Percentiles rank a stretch among this genome's conserved stretches.
These are phyloP conservation scores for Wolfiporia cocos DNA, from an alignment of 1,284 basidiomycete genomes.

Conservation along the genomic window DNA sequence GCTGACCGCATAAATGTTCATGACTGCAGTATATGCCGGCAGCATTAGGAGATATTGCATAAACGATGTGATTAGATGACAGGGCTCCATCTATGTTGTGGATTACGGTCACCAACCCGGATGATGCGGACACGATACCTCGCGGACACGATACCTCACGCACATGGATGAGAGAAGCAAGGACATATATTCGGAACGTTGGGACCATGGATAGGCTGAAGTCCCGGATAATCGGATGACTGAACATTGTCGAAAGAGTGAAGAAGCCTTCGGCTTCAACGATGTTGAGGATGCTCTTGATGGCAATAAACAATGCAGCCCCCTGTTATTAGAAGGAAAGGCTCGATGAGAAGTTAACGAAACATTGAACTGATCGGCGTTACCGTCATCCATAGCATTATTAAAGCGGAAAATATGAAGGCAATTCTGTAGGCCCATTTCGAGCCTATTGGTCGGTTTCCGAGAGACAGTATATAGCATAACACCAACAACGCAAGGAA, in stretches of 20 bases:
- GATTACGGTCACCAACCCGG: too few species aligned
- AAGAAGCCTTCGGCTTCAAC: constrained; percentile 37
- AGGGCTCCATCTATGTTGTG: constrained; percentile 86
- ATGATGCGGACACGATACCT: constrained; percentile 1
- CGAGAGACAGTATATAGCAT: constrained; percentile 88
- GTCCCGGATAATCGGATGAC: constrained; percentile 77
- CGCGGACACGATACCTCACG: background rate
- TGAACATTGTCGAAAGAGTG: constrained; percentile 64
- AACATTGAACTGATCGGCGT: constrained; percentile 16
- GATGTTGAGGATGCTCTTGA: constrained; percentile 70
- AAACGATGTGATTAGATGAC: constrained; percentile 95
- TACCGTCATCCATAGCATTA: constrained; percentile 92
- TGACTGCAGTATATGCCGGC: constrained; percentile 87
- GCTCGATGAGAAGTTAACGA: background rate
- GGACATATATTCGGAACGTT: constrained; percentile 80
- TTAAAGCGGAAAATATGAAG: constrained; percentile 77
- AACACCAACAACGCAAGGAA: constrained; percentile 85
- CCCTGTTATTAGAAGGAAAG: constrained; percentile 47
- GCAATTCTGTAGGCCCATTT: constrained; percentile 80
- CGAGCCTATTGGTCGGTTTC: constrained; percentile 88
- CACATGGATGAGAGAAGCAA: constrained; percentile 71
- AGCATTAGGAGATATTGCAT: constrained; percentile 89
- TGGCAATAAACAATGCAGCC: constrained; percentile 73
- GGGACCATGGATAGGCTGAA: constrained; percentile 83
- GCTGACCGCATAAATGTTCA: constrained; percentile 84